Base-by-base conservation (phyloP, 768 basidiomycete genomes). In the Suillus sp. region DNA sequence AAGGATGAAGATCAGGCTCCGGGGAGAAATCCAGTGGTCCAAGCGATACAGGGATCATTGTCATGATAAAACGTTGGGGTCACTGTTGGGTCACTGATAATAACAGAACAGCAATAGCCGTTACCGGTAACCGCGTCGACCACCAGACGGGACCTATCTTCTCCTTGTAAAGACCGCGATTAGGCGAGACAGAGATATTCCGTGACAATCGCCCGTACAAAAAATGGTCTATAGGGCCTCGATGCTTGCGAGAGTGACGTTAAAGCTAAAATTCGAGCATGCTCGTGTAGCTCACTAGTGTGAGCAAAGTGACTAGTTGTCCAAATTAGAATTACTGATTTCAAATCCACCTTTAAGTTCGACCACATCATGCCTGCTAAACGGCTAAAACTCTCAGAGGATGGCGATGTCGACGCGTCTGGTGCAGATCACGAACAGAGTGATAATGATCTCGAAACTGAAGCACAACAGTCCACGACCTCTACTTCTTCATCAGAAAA, bases 1-100 rank as follows among this genome's bases (percentile, higher is more conserved):
- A 75, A 51, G 93, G 93, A 71, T 89, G 84, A 59, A 95, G 79
- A 75, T 95, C 93, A 65, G 91, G 92, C 73, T 89, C 90, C 62
- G 87, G 90, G 32, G 83, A 81, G 34, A 92, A 75, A 75, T 92
- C 86, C 67, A 86, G 71, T 64, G 72, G 65, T 38, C 65, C 69
- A 59, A 78, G 69, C 54, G 73, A 67, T 56, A 71, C 42, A 47
- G 75, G 69, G 27, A 75, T 70, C 77, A 82, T 78, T 45, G 32
- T 62, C 20, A 35, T 16, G 38, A 22, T 59, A 25, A 38, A 59
- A 38, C 18, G 16, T 20, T 37, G 14, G 20, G 11, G 35, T 10
- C 20, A 27, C 20, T 37, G 45, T 27, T 38, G 18, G 25, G 35
- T 10, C 20, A 20, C 47, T 37, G 45, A 61, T 61, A 55, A 16